Base-by-base conservation (phyloP, 768 basidiomycete genomes). In the Clathrus columnatus region DNA sequence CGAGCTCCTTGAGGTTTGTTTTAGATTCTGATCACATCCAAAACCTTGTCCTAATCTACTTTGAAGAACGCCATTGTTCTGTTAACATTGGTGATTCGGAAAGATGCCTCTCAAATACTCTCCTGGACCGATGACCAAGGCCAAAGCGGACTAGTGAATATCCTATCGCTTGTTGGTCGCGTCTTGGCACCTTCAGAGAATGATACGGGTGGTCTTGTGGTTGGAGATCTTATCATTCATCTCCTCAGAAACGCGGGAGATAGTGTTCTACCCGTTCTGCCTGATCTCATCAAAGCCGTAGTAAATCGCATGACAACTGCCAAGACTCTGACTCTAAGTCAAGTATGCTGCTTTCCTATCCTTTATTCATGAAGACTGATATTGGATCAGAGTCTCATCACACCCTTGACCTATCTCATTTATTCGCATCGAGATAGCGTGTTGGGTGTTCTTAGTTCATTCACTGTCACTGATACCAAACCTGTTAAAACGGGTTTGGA, bases 221-320 rank as follows among this genome's bases (percentile, higher is more conserved):
- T 97, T 47, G 96, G 96, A 18, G 95, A 98, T 64, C 75, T 99
- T 43, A 88, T 99, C 65, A 89, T 98, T 60, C 93, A 97, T 62
- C 74, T 98, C 23, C 74, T 99, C 48, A 79, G 95, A 23, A 83
- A 81, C 59, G 88, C 90, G 0, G 91, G 91, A 11, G 81, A 84
- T 11, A 73, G 83, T 1, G 79, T 98, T 18, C 74, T 88, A 0
- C 85, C 93, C 1, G 89, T 93, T 5, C 78, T 98, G 17, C 91
- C 92, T 1, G 84, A 91, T 59, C 76, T 99, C 16, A 72, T 97
- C 44, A 82, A 83, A 54, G 91, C 91, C 1, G 85, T 99, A 79
- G 76, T 91, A 0, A 71, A 70, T 7, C 79, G 94, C 1, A 87
- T 99, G 79, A 74, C 76, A 11, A 84, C 77, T 0, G 94, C 95